Evolutionary conservation across 768 basidiomycete genomes (phyloP), one percentile per base, ranked within the genome.

Genomic region (Amanita muscaria): DNA sequence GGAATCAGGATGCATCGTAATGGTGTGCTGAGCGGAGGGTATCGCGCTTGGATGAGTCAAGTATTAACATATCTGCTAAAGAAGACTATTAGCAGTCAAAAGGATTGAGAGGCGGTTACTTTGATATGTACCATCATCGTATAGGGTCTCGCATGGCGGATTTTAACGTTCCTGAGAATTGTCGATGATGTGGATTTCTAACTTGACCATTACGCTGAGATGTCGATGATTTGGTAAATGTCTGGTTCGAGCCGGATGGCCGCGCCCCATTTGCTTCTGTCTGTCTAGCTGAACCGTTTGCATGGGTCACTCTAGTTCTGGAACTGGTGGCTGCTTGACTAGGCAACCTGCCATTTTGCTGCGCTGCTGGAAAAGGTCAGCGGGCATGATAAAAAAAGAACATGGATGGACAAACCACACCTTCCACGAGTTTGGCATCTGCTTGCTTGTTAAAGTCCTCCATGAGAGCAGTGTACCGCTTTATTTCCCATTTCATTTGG

Each of bases 401-500:
- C 9, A 15, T 16, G 12, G 6, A 3, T 7, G 10, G 24, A 6
- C 21, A 25, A 6, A 15, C 60, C 63, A 43, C 38, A 86, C 86
- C 77, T 68, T 82, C 78, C 27, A 81, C 57, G 30, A 82, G 56
- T 59, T 79, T 79, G 8, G 71, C 59, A 51, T 88, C 86, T 18
- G 88, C 88, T 62, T 89, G 85, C 31, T 76, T 70, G 51, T 79
- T 80, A 54, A 86, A 89, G 49, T 82, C 84, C 61, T 87, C 79
- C 74, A 82, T 85, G 44, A 90, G 65, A 22, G 80, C 77, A 25
- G 82, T 77, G 61, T 86, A 89, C 15, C 80, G 74, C 65, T 83
- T 83, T 48, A 88, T 83, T 60, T 88, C 83, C 80, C 84, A 88
- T 54, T 79, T 79, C 70, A 89, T 78, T 65, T 91, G 80, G 21